phyloP scores from a whole-genome alignment of 2,329 filamentous ascomycete genomes.

The Macrophomina phaseolina region DNA sequence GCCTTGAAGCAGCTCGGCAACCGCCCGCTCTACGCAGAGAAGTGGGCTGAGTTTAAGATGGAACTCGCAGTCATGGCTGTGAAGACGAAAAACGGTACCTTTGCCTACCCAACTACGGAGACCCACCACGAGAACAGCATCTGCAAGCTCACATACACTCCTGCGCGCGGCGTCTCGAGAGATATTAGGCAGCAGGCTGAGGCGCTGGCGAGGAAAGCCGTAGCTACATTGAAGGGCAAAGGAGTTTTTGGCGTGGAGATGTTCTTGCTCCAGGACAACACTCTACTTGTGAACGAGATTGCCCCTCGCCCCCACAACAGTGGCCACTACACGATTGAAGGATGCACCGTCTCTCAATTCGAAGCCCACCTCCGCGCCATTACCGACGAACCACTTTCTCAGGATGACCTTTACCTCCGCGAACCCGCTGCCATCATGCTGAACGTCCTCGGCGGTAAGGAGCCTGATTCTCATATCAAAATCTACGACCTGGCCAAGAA shows the following conservation, averaged over 20 bases:
- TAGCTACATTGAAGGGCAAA: slow-evolving; percentile 80
- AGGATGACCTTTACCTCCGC: slow-evolving; percentile 60
- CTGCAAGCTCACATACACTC: slow-evolving; percentile 89
- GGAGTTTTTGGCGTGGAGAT: slow-evolving; percentile 97
- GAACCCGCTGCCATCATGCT: slow-evolving; percentile 73
- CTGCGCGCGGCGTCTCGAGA: slow-evolving; percentile 72
- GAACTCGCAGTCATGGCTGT: slow-evolving; percentile 96
- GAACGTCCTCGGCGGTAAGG: slow-evolving; percentile 77
- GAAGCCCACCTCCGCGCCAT: slow-evolving; percentile 89
- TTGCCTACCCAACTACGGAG: slow-evolving; percentile 89
- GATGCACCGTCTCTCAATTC: slow-evolving; percentile 87
- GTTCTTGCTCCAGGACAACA: slow-evolving; percentile 75
- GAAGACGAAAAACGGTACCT: slow-evolving; percentile 75
- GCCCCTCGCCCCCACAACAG: slow-evolving; percentile 87
- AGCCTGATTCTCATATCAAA: slow-evolving; percentile 66
- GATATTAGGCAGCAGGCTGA: slow-evolving; percentile 70
- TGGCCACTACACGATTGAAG: slow-evolving; percentile 94
- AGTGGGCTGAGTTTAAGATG: slow-evolving; percentile 82
- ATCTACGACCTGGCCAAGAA: slow-evolving; percentile 63
- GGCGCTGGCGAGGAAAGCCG: slow-evolving; percentile 77
- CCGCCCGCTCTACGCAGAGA: slow-evolving; percentile 83
- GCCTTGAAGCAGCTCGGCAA: slow-evolving; percentile 71
- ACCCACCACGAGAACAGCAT: slow-evolving; percentile 95
- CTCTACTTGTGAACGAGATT: slow-evolving; percentile 83
- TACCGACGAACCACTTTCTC: slow-evolving; percentile 66